Base-by-base conservation (phyloP, 2,329 filamentous ascomycete species). In the Exophiala calicioides region DNA sequence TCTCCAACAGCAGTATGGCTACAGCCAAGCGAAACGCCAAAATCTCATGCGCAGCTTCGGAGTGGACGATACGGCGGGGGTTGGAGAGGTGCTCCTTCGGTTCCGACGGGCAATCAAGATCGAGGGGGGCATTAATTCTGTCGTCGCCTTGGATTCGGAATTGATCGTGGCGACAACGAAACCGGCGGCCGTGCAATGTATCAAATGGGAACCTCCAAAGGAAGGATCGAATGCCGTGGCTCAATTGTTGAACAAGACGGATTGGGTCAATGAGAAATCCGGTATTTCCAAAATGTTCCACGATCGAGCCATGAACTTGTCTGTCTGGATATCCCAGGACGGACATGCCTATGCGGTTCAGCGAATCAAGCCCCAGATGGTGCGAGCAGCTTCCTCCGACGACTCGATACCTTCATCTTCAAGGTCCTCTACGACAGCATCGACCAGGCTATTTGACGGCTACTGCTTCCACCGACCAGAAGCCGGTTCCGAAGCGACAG, bases 21-120 rank as follows among this genome's bases (percentile, higher is more conserved):
- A 74, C 44, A 68, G 69, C 32, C 69, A 74, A 30, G 63, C 65
- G 12, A 70, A 71, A 31, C 70, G 72, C 36, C 71, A 75, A 43
- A 71, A 73, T 52, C 53, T 70, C 16, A 63, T 67, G 26, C 66
- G 64, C 31, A 66, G 70, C 23, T 81, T 86, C 67, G 88, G 88
- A 0, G 81, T 86, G 1, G 90, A 90, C 24, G 93, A 96, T 65
- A 87, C 87, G 7, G 79, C 79, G 37, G 88, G 88, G 3, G 84
- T 95, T 39, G 81, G 82, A 42, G 93, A 98, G 68, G 82, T 95
- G 45, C 95, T 86, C 60, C 78, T 98, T 37, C 86, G 89, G 8
- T 98, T 98, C 68, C 82, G 91, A 47, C 95, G 96, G 87, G 91
- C 95, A 10, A 97, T 98, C 62, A 94, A 95, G 65, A 89, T 98